phyloP scores from a whole-genome alignment of 2,329 filamentous ascomycete genomes.

The Colletotrichum siamense region DNA sequence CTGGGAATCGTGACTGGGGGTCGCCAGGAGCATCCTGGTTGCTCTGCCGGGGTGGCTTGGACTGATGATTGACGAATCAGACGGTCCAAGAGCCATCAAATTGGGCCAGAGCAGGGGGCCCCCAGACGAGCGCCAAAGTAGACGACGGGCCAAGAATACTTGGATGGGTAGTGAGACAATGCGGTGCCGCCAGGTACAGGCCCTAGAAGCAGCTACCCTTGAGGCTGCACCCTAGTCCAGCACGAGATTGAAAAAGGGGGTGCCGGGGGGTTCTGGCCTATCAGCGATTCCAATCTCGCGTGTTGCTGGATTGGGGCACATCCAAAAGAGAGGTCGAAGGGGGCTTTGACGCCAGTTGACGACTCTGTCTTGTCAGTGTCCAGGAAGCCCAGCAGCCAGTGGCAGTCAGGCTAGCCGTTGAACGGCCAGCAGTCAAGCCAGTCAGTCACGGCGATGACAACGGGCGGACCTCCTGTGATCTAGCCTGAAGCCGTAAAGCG shows the following conservation, averaged over 20 bases:
- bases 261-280: conserved; percentile 10
- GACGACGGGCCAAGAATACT: conserved; percentile 16
- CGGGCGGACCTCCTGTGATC: conserved; percentile 4
- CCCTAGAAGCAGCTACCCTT: conserved; percentile 15
- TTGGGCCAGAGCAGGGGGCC: conserved; percentile 1
- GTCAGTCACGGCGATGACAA: conserved; percentile 4
- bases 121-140: conserved; percentile 13
- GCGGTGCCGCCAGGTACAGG: conserved; percentile 20
- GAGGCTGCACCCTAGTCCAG: conserved; percentile 13
- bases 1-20: conserved; percentile 7
- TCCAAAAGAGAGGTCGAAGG: not conserved
- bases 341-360: not conserved
- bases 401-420: not conserved
- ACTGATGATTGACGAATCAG: conserved; percentile 8
- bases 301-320: conserved; percentile 7
- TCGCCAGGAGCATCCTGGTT: conserved; percentile 2
- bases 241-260: conserved; percentile 22
- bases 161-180: conserved; percentile 17
- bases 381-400: not conserved
- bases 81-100: not conserved
- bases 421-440: conserved; percentile 8
- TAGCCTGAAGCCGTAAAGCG: not conserved
- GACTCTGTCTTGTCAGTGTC: not conserved
- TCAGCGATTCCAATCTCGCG: conserved; percentile 9
- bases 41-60: conserved; percentile 1